These are phyloP conservation scores for Zea luxurians DNA, from an alignment of 176 grass and related monocot species.

Conservation along the genomic window DNA sequence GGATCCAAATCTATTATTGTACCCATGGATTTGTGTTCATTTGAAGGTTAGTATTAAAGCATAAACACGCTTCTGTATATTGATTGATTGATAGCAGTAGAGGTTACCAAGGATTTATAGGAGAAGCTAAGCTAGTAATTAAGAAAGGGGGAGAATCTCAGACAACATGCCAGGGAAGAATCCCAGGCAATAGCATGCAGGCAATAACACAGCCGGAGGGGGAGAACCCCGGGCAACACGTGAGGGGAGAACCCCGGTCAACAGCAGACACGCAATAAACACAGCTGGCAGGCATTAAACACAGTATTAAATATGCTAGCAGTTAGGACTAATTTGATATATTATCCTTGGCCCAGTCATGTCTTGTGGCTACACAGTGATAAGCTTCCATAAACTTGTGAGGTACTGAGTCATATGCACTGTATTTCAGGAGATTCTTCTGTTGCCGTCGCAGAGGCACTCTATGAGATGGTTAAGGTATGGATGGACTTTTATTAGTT, in stretches of 20 bases:
- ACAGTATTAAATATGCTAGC: neutral
- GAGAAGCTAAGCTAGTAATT: neutral
- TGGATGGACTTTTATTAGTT: conserved; percentile 30
- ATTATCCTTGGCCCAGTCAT: neutral
- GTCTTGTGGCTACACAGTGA: conserved; percentile 4
- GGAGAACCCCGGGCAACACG: neutral
- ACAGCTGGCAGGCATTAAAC: no score
- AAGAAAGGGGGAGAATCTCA: neutral
- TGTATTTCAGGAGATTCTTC: conserved; percentile 81
- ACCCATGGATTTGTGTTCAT: conserved; percentile 43
- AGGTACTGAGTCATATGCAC: conserved; percentile 25
- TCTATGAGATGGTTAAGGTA: conserved; percentile 89
- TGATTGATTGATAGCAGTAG: neutral
- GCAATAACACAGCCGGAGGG: neutral
- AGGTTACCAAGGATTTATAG: neutral
- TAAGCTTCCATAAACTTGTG: neutral
- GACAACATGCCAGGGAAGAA: neutral
- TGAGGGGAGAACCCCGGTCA: neutral
- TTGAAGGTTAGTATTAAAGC: conserved; percentile 55
- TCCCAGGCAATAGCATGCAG: neutral
- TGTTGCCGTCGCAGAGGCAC: conserved; percentile 72
- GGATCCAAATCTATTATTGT: conserved; percentile 78
- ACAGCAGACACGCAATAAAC: neutral
- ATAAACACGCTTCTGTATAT: neutral
- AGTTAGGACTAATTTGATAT: conserved; percentile 18